Conservation (phyloP, 2,329 filamentous ascomycete genomes). For the Pestalotiopsis sp. region DNA sequence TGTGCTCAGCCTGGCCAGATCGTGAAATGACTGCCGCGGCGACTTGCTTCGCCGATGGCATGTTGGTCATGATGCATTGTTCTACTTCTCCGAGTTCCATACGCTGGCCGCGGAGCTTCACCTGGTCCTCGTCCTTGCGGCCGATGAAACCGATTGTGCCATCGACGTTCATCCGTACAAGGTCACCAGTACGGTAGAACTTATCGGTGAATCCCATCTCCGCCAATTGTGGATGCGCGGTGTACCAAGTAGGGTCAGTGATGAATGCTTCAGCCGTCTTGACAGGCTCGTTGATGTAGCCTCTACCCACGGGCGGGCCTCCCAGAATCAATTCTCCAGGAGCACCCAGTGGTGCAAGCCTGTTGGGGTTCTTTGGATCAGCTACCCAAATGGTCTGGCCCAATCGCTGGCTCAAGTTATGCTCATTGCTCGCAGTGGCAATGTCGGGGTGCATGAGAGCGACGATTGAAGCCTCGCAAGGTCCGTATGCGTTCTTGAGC, state of each 20-base stretch:
- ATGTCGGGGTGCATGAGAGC: constrained; percentile 9
- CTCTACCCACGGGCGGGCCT: constrained; percentile 37
- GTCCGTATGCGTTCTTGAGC: constrained; percentile 13
- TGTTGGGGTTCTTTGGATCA: constrained; percentile 15
- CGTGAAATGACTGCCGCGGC: constrained; percentile 12
- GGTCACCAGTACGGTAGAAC: constrained; percentile 36
- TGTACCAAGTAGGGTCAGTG: constrained; percentile 26
- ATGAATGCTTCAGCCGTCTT: constrained; percentile 41
- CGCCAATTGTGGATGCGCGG: not conserved
- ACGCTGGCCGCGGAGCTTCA: constrained; percentile 50
- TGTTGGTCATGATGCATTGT: constrained; percentile 21
- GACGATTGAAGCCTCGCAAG: constrained; percentile 10
- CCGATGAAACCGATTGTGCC: constrained; percentile 36
- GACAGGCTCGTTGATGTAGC: constrained; percentile 40
- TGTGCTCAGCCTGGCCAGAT: not conserved
- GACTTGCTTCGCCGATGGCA: constrained; percentile 10
- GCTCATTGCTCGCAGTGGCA: not conserved
- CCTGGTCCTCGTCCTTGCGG: constrained; percentile 44
- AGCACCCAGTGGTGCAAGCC: constrained; percentile 17
- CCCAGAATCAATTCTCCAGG: constrained; percentile 13
- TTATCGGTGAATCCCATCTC: not conserved
- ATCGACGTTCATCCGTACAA: constrained; percentile 28
- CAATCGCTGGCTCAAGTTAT: constrained; percentile 9
- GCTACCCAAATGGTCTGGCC: constrained; percentile 16
- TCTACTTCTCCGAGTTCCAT: constrained; percentile 46